phyloP scores from a whole-genome alignment of 306 rosid genomes.

The Glycine tomentella region DNA sequence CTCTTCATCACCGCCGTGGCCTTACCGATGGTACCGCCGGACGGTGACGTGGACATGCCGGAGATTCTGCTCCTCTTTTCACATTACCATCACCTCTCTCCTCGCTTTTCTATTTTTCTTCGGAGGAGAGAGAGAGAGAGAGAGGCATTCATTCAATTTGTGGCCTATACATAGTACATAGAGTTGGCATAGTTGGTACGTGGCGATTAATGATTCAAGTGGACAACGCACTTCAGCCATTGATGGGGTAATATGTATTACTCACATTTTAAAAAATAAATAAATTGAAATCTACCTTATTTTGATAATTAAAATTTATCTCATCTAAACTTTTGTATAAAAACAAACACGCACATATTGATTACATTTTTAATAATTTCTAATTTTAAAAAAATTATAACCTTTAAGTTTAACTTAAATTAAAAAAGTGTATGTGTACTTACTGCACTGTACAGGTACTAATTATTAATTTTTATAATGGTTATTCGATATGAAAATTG shows the following conservation, averaged over 20 bases:
- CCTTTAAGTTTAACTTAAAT: not conserved
- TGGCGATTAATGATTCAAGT: not conserved
- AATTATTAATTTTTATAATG: not conserved
- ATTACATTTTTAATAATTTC: not conserved
- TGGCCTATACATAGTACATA: not conserved
- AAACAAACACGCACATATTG: too few species aligned
- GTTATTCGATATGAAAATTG: not conserved
- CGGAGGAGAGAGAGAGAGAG: too few species aligned
- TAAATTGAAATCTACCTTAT: too few species aligned
- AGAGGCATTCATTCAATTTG: not conserved
- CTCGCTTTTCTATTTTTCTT: too few species aligned
- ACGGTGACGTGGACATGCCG: constrained; percentile 33
- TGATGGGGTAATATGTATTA: too few species aligned
- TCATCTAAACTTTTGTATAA: too few species aligned
- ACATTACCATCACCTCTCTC: not conserved
- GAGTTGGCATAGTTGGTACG: not conserved
- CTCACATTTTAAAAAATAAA: too few species aligned
- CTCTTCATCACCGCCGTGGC: constrained; percentile 49
- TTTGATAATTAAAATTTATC: too few species aligned
- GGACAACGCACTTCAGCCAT: not conserved
- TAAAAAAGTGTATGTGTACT: not conserved
- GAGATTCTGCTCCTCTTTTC: constrained; percentile 11
- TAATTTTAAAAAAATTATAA: not conserved
- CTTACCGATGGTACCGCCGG: constrained; percentile 22
- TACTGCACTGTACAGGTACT: not conserved